Conservation (phyloP, 164 flowering plant genomes). For the Tetrastigma voinierianum region DNA sequence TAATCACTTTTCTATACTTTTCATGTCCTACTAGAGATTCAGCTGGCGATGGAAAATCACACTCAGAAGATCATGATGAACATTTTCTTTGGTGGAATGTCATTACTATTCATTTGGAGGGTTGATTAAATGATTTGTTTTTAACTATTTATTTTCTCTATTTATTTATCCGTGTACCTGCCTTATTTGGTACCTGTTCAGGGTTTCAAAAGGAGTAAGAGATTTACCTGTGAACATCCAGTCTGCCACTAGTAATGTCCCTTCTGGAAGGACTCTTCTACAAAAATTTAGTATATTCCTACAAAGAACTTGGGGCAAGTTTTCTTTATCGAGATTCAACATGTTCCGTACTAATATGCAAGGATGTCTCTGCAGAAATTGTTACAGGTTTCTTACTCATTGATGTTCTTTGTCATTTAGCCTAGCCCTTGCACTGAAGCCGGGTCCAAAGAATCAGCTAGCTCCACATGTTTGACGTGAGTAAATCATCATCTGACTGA, state of each 20-base stretch:
- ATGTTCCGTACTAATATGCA: slow-evolving; percentile 97
- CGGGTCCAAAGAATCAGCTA: slow-evolving; percentile 90
- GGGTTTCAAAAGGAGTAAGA: slow-evolving; percentile 92
- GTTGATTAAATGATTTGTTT: background rate
- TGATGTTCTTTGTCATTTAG: slow-evolving; percentile 78
- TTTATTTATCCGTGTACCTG: background rate
- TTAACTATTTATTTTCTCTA: background rate
- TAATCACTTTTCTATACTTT: too few species aligned
- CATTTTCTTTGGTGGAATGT: too few species aligned
- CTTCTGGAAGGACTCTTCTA: slow-evolving; percentile 88
- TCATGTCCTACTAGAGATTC: too few species aligned
- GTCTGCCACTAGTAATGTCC: slow-evolving; percentile 80
- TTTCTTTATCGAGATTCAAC: slow-evolving; percentile 91
- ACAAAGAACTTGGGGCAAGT: too few species aligned
- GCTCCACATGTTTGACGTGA: slow-evolving; percentile 95
- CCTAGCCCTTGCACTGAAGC: slow-evolving; percentile 88
- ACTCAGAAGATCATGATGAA: too few species aligned
- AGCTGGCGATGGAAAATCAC: too few species aligned
- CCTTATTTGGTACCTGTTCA: slow-evolving; percentile 21
- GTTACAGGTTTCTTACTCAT: slow-evolving; percentile 92
- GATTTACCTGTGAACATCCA: slow-evolving; percentile 84
- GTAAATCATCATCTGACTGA: background rate
- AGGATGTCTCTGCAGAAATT: slow-evolving; percentile 97
- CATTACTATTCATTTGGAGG: background rate
- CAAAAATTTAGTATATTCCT: slow-evolving; percentile 88